phyloP scores from a whole-genome alignment of 331 rosid species.

The Pyracantha coccinea region DNA sequence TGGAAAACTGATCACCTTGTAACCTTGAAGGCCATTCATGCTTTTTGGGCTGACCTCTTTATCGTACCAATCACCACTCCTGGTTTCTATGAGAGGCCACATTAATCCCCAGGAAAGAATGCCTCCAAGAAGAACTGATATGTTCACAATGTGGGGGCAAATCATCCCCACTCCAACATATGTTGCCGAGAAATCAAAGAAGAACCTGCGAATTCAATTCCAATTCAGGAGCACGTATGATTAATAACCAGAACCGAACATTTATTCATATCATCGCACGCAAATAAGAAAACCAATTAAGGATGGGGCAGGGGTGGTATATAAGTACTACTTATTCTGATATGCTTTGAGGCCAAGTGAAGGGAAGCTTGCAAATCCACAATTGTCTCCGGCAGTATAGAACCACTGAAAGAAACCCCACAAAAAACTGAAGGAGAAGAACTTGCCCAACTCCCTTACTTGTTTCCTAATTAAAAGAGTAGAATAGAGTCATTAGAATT shows the following conservation, averaged over 20 bases:
- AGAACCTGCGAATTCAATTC: conserved; percentile 35
- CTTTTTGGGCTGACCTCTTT: conserved; percentile 6
- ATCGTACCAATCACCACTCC: conserved; percentile 49
- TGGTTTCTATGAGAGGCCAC: conserved; percentile 71
- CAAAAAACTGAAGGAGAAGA: conserved; percentile 56
- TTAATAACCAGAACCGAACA: too few species aligned
- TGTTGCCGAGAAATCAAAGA: conserved; percentile 64
- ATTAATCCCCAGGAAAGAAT: conserved; percentile 75
- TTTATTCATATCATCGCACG: not conserved
- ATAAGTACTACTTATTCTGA: conserved; percentile 1
- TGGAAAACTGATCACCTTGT: conserved; percentile 33
- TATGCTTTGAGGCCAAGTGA: conserved; percentile 53
- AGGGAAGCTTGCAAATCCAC: conserved; percentile 58
- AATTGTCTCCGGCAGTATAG: conserved; percentile 38
- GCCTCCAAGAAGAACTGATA: conserved; percentile 69
- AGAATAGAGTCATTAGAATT: not conserved
- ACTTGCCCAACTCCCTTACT: conserved; percentile 48
- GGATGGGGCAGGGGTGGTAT: not conserved
- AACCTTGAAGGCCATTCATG: conserved; percentile 57
- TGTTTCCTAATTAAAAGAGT: conserved; percentile 46
- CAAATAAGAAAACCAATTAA: not conserved
- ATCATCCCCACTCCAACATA: conserved; percentile 80
- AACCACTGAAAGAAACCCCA: conserved; percentile 88
- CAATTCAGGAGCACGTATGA: not conserved
- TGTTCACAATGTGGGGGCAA: conserved; percentile 63